Evolutionary conservation across 2,329 filamentous ascomycete species (phyloP), one percentile per base, ranked within the genome.

Genomic region (Aureobasidium leucospermi): DNA sequence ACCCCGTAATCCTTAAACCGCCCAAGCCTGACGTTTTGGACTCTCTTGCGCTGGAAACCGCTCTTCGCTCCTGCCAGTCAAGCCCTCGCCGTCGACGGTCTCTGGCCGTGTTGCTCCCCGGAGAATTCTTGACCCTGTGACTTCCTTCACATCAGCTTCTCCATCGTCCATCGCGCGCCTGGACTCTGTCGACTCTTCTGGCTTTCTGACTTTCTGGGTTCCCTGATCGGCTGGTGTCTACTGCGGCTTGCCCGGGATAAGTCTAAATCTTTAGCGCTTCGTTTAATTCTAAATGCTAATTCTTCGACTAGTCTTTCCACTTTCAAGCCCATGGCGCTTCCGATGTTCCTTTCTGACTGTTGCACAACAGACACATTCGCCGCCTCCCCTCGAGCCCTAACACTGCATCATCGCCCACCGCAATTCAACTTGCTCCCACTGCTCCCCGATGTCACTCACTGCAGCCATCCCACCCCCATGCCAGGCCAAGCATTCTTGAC

Each of bases 401-500:
- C 23, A 28, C 28, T 23, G 36, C 39, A 23, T 31, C 39, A 42
- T 42, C 41, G 23, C 10, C 4, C 3, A 0, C 31, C 15, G 13
- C 52, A 36, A 29, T 28, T 4, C 15, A 16, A 9, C 11, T 23
- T 43, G 39, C 39, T 34, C 9, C 51, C n/a, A 32, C 1, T 15
- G 51, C 6, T 43, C 38, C 38, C 38, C 51, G 29, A 55, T 42
- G 38, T 7, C 28, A 19, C 16, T 19, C n/a, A n/a, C 38, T 46
- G 29, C 41, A 38, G n/a, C 42, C 39, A 16, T 16, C 41, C 23
- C 52, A 28, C n/a, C n/a, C 10, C 38, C 15, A 6, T 43, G 13
- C 23, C 34, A 46, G 41, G 52, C 41, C 52, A 56, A 56, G 52
- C 52, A 56, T 56, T 56, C 52, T 56, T 56, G 52, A 56, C 52